Conservation (phyloP, 2,329 filamentous ascomycete genomes). For the Paracamarosporium sp. region DNA sequence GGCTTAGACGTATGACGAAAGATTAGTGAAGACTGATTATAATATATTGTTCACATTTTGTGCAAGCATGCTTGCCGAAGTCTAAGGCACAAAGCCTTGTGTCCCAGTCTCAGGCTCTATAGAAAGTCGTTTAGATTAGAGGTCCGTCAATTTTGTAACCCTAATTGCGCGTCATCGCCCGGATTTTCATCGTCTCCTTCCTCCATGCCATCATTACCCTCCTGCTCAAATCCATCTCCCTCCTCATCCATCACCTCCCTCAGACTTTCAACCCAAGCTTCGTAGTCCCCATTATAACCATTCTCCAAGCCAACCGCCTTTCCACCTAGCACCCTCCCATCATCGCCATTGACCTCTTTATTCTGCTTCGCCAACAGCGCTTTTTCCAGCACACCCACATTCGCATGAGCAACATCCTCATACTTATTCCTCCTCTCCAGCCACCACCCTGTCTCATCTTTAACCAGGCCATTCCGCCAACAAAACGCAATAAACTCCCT, state of each 20-base stretch:
- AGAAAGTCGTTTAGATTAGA: too few relatives aligned
- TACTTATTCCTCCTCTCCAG: neutral
- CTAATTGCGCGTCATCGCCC: neutral
- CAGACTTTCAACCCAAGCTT: constrained; percentile 31
- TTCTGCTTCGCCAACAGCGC: constrained; percentile 31
- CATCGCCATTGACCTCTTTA: neutral
- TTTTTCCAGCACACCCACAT: constrained; percentile 34
- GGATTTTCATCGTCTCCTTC: neutral
- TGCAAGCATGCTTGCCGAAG: too few relatives aligned
- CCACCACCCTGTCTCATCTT: constrained; percentile 19
- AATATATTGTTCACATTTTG: neutral
- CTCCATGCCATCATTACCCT: constrained; percentile 4
- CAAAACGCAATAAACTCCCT: constrained; percentile 47
- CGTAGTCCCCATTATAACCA: constrained; percentile 21
- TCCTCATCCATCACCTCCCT: constrained; percentile 36
- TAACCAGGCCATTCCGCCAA: constrained; percentile 43
- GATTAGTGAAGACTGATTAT: too few relatives aligned
- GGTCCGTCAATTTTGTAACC: too few relatives aligned
- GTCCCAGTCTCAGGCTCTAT: too few relatives aligned
- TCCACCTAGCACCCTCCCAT: constrained; percentile 22
- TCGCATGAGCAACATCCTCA: constrained; percentile 5
- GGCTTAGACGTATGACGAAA: too few relatives aligned
- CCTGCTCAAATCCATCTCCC: constrained; percentile 20
- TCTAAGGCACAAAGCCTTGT: too few relatives aligned
- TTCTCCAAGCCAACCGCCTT: constrained; percentile 9